Conservation (phyloP, 139 green algal genomes). For the Chloropicon primus region DNA sequence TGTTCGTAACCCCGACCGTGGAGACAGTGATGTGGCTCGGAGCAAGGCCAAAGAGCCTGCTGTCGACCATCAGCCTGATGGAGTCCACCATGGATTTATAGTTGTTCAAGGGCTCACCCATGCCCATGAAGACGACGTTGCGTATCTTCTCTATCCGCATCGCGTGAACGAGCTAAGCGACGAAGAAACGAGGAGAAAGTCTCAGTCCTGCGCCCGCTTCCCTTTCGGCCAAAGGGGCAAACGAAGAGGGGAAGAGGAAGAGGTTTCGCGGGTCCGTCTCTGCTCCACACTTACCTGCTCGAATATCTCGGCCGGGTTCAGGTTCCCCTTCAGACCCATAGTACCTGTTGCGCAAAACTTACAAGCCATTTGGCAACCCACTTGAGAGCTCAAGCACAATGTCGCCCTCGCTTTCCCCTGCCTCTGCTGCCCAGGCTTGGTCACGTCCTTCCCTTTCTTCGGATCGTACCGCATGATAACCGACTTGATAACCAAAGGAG, state of each 20-base stretch:
- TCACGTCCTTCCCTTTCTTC: constrained; percentile 15
- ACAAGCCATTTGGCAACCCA: constrained; percentile 91
- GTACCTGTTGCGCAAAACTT: constrained; percentile 94
- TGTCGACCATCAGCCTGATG: constrained; percentile 52
- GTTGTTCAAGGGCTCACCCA: constrained; percentile 96
- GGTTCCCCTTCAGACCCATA: constrained; percentile 78
- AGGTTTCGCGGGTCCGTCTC: no score
- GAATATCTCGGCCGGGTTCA: constrained; percentile 83
- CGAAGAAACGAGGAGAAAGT: neutral
- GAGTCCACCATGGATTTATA: constrained; percentile 67
- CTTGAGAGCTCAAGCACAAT: constrained; percentile 37
- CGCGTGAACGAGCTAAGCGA: neutral
- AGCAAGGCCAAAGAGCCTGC: constrained; percentile 50
- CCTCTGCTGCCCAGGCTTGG: neutral
- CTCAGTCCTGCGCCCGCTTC: no score
- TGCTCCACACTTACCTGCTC: constrained; percentile 71
- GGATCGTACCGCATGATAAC: constrained; percentile 82
- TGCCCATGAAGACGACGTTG: constrained; percentile 94
- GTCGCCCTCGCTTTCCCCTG: constrained; percentile 43
- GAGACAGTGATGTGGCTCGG: constrained; percentile 70
- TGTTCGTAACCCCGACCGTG: constrained; percentile 63
- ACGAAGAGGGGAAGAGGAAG: no score
- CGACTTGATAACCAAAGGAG: no score
- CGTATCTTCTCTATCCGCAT: constrained; percentile 29
- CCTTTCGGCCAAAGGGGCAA: no score